A percentile compares a stretch with the other conserved stretches of the same genome.
These are phyloP conservation scores for Trametes versicolor DNA, from an alignment of 1,284 basidiomycete genomes.

Conservation along the genomic window DNA sequence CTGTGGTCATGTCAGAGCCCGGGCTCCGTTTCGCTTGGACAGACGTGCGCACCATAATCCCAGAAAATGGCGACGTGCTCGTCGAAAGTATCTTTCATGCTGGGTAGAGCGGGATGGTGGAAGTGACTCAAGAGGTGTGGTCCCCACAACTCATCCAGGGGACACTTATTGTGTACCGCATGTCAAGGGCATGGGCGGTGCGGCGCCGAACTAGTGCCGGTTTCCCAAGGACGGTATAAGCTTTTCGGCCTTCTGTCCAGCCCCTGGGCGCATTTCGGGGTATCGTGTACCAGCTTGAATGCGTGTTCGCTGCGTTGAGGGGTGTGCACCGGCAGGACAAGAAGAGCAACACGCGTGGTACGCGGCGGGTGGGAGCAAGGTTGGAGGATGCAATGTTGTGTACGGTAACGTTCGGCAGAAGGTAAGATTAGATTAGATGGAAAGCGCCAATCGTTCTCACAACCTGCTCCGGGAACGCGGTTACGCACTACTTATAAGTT, in stretches of 20 bases:
- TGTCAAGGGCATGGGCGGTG: conserved; percentile 32
- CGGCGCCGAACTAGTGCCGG: conserved; percentile 16
- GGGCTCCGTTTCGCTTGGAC: neutral
- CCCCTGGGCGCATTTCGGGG: neutral
- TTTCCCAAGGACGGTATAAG: conserved; percentile 13
- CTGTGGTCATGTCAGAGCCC: conserved; percentile 43
- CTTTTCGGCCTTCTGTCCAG: neutral
- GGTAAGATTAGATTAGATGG: neutral
- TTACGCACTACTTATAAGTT: too few relatives aligned
- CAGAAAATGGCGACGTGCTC: conserved; percentile 56
- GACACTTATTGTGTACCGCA: conserved; percentile 22
- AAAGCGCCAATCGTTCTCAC: too few relatives aligned
- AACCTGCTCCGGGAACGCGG: too few relatives aligned
- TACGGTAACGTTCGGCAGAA: conserved; percentile 2
- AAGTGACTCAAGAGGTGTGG: neutral
- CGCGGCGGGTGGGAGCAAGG: neutral
- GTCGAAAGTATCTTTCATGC: conserved; percentile 21
- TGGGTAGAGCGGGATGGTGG: neutral
- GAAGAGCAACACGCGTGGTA: neutral
- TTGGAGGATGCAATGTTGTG: neutral
- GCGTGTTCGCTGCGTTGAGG: neutral
- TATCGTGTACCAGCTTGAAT: neutral
- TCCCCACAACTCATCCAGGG: neutral
- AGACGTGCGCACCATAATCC: conserved; percentile 63
- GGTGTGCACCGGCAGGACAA: neutral